Evolutionary conservation across 345 rosid genomes (phyloP).

Genomic region (Gossypium rotundifolium): DNA sequence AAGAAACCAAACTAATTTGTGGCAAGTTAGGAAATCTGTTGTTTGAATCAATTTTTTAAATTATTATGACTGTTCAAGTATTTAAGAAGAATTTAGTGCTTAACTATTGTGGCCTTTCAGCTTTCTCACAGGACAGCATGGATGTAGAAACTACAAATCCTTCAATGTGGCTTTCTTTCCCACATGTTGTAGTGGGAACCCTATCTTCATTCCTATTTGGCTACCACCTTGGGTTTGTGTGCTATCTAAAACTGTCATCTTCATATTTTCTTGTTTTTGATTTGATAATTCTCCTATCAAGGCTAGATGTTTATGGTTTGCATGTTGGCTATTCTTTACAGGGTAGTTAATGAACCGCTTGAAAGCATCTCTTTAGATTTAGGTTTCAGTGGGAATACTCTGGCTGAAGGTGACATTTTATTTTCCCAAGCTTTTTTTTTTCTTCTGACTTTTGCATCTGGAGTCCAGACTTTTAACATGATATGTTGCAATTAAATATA

Average conservation of each 20-base stretch:
- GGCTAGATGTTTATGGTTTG: not conserved
- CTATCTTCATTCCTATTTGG: constrained; percentile 81
- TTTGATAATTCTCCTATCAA: not conserved
- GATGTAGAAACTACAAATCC: constrained; percentile 60
- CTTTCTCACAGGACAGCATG: constrained; percentile 29
- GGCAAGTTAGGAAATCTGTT: not conserved
- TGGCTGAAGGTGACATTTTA: constrained; percentile 71
- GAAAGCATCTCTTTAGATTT: constrained; percentile 83
- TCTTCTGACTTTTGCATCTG: not conserved
- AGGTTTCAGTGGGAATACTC: constrained; percentile 78
- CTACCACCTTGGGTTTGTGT: constrained; percentile 85
- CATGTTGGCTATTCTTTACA: constrained; percentile 17
- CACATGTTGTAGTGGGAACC: constrained; percentile 80
- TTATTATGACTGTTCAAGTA: not conserved
- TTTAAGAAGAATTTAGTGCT: constrained; percentile 7
- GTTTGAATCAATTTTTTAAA: not conserved
- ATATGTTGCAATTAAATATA: constrained; percentile 21
- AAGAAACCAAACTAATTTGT: not conserved
- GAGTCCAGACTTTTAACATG: not conserved
- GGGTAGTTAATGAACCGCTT: constrained; percentile 96
- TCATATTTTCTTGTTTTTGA: not conserved
- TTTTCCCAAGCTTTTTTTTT: not conserved
- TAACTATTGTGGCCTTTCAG: constrained; percentile 33
- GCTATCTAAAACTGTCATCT: constrained; percentile 10
- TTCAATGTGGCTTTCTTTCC: constrained; percentile 71